Evolutionary conservation across 768 basidiomycete species (phyloP).

Genomic region (Boletus sp.): DNA sequence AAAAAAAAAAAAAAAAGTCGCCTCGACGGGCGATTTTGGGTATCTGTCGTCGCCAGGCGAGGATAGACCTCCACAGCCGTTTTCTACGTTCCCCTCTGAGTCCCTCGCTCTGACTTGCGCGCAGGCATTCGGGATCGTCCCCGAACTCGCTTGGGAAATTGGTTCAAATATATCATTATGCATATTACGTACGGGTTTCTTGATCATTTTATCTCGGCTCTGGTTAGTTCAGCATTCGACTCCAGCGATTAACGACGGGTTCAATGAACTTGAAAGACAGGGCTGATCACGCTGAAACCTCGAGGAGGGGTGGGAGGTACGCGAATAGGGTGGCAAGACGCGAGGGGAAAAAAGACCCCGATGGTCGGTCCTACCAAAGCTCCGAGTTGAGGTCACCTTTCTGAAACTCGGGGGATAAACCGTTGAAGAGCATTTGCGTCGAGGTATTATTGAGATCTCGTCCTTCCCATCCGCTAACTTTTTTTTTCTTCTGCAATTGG

Average conservation of each 20-base stretch:
- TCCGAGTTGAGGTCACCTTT: background rate
- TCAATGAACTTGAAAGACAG: background rate
- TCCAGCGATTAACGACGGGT: background rate
- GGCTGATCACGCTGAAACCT: constrained; percentile 3
- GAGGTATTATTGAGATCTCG: background rate
- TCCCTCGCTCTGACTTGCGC: background rate
- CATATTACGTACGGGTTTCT: background rate
- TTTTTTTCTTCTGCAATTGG: background rate
- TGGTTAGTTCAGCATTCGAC: background rate
- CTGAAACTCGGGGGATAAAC: background rate
- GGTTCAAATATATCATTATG: background rate
- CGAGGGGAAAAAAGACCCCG: background rate
- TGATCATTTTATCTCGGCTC: constrained; percentile 5
- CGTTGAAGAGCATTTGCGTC: background rate
- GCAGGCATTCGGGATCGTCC: background rate
- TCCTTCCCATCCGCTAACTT: background rate
- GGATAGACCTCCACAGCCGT: too few relatives aligned
- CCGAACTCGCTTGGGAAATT: background rate
- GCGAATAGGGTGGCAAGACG: background rate
- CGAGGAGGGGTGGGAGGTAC: background rate
- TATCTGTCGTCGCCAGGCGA: too few relatives aligned
- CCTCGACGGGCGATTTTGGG: too few relatives aligned
- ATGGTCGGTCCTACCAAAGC: background rate
- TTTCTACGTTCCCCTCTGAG: too few relatives aligned
- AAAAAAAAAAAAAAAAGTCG: too few relatives aligned